Conservation (phyloP, 768 basidiomycete species). For the Lactifluus subvellereus region DNA sequence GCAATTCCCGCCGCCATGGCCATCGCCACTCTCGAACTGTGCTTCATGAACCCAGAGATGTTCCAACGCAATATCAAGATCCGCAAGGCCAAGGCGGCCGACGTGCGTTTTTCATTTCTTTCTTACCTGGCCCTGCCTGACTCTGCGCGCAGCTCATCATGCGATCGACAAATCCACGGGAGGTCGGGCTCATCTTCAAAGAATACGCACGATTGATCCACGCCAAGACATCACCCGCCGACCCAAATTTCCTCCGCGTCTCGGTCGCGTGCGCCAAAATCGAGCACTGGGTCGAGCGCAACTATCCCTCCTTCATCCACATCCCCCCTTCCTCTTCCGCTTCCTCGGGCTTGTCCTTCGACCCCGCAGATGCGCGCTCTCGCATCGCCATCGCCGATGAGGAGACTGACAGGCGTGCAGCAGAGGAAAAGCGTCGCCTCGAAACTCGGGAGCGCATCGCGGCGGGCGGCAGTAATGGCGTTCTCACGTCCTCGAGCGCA, state of each 20-base stretch:
- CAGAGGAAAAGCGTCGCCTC: conserved; percentile 37
- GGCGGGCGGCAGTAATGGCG: not conserved
- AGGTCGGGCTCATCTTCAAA: conserved; percentile 85
- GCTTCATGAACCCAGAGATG: conserved; percentile 90
- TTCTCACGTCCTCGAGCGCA: not conserved
- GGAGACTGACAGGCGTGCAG: conserved; percentile 32
- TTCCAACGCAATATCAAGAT: conserved; percentile 91
- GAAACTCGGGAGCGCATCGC: conserved; percentile 14
- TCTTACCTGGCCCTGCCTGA: not conserved
- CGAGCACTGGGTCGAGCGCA: conserved; percentile 88
- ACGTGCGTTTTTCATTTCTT: conserved; percentile 41
- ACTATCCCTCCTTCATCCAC: conserved; percentile 87
- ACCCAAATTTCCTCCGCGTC: conserved; percentile 82
- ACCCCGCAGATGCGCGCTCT: conserved; percentile 53
- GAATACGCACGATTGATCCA: conserved; percentile 80
- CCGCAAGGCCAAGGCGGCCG: conserved; percentile 82
- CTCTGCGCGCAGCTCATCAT: conserved; percentile 66
- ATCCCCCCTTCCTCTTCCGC: conserved; percentile 24
- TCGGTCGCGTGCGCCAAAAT: conserved; percentile 81
- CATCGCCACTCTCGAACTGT: conserved; percentile 84
- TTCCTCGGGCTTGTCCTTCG: conserved; percentile 30
- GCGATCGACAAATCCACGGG: conserved; percentile 84
- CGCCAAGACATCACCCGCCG: conserved; percentile 65
- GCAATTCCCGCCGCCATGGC: conserved; percentile 95
- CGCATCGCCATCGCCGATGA: conserved; percentile 42